Conservation (phyloP, 805 yeast genomes). For the Myxozyma geophila region DNA sequence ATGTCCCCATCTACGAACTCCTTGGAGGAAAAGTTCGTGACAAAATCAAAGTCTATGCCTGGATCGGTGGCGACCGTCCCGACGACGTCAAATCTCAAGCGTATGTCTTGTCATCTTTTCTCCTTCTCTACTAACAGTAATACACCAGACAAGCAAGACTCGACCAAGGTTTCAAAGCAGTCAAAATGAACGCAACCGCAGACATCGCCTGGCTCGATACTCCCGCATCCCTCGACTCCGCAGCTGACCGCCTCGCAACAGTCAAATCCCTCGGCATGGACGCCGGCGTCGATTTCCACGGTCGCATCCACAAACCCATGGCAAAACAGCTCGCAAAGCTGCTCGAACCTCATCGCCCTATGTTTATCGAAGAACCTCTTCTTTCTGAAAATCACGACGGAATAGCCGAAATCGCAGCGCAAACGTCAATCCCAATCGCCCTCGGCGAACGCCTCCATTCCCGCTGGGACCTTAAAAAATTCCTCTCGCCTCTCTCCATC, state of each 20-base stretch:
- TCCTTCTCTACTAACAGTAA: background rate
- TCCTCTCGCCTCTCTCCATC: slow-evolving; percentile 39
- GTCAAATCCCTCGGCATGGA: slow-evolving; percentile 41
- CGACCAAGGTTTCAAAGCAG: slow-evolving; percentile 44
- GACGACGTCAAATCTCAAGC: slow-evolving; percentile 42
- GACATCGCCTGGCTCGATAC: slow-evolving; percentile 41
- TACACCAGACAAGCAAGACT: slow-evolving; percentile 35
- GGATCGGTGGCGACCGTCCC: slow-evolving; percentile 46
- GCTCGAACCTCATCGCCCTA: slow-evolving; percentile 41
- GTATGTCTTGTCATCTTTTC: slow-evolving; percentile 1
- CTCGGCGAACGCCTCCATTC: slow-evolving; percentile 42
- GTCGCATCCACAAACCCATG: slow-evolving; percentile 44
- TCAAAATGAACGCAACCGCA: slow-evolving; percentile 45
- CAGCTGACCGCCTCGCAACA: slow-evolving; percentile 40
- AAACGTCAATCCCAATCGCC: slow-evolving; percentile 42
- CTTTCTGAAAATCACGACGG: slow-evolving; percentile 42
- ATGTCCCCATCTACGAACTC: slow-evolving; percentile 43
- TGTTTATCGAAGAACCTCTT: slow-evolving; percentile 44
- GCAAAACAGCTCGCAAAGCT: slow-evolving; percentile 42
- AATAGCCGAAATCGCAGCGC: slow-evolving; percentile 35
- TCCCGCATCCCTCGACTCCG: slow-evolving; percentile 39
- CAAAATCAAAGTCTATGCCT: slow-evolving; percentile 42
- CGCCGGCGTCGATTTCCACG: slow-evolving; percentile 44
- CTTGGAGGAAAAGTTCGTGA: slow-evolving; percentile 45
- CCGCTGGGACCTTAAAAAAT: slow-evolving; percentile 40